Evolutionary conservation across 2,329 filamentous ascomycete genomes (phyloP).

Genomic region (Penicillium sp.): DNA sequence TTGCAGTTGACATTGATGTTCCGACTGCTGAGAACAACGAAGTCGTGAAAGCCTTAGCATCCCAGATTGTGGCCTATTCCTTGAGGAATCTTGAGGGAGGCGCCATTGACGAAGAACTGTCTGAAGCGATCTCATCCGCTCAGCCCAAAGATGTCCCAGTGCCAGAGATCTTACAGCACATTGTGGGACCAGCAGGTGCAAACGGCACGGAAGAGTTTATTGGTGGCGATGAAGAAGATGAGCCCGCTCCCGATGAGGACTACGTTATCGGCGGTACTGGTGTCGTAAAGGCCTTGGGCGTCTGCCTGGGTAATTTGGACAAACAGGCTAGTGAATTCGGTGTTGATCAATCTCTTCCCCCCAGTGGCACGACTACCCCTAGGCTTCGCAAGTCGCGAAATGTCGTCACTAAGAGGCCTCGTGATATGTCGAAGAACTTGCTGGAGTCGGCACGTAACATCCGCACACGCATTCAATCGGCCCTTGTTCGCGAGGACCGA

Average conservation of each 20-base stretch:
- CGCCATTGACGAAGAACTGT: constrained; percentile 65
- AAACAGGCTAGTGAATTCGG: constrained; percentile 51
- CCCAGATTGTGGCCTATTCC: constrained; percentile 58
- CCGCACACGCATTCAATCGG: constrained; percentile 77
- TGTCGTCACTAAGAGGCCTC: constrained; percentile 68
- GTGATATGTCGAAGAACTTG: constrained; percentile 91
- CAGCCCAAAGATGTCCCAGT: constrained; percentile 59
- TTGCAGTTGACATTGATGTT: constrained; percentile 90
- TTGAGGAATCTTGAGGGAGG: constrained; percentile 86
- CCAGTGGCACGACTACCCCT: constrained; percentile 60
- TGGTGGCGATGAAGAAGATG: constrained; percentile 62
- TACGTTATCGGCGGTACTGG: constrained; percentile 96
- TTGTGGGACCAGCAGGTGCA: constrained; percentile 71
- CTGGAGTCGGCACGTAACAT: constrained; percentile 89
- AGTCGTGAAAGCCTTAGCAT: constrained; percentile 27
- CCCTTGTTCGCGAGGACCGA: constrained; percentile 74
- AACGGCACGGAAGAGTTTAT: constrained; percentile 52
- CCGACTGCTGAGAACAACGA: constrained; percentile 82
- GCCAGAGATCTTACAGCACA: constrained; percentile 82
- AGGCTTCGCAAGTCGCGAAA: constrained; percentile 54
- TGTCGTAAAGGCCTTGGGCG: constrained; percentile 89
- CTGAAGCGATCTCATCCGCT: constrained; percentile 49
- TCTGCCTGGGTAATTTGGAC: constrained; percentile 81
- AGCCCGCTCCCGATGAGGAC: constrained; percentile 81
- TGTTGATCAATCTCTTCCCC: constrained; percentile 46